Conservation (phyloP, 768 basidiomycete species). For the Amyloporia xantha region DNA sequence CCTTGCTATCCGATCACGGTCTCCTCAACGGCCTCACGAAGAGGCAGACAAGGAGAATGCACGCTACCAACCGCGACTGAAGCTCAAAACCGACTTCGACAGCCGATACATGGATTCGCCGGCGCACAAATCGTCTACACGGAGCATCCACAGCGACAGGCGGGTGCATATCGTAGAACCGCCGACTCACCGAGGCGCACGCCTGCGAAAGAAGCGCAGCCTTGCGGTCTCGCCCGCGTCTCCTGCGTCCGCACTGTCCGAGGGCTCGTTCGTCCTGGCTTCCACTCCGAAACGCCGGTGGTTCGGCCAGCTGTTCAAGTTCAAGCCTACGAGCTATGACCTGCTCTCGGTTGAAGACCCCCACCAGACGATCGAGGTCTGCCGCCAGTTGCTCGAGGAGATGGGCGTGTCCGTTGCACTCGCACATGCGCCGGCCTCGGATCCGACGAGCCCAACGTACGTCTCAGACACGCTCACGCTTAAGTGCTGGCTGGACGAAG, state of each 20-base stretch:
- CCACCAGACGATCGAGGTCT: conserved; percentile 65
- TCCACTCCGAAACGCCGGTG: conserved; percentile 48
- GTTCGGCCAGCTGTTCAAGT: conserved; percentile 86
- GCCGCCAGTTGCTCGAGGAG: conserved; percentile 62
- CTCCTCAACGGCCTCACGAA: conserved; percentile 10
- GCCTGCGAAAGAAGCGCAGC: conserved; percentile 16
- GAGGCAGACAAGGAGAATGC: conserved; percentile 57
- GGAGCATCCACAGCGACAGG: conserved; percentile 23
- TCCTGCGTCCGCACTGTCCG: conserved; percentile 35
- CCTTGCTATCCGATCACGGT: conserved; percentile 32
- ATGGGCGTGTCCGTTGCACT: conserved; percentile 66
- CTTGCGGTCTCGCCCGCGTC: conserved; percentile 34
- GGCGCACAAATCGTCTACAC: conserved; percentile 37
- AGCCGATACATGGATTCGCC: background rate
- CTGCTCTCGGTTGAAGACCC: conserved; percentile 55
- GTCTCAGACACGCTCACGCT: conserved; percentile 46
- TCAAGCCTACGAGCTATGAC: conserved; percentile 57
- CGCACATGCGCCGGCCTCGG: conserved; percentile 31
- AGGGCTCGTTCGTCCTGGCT: conserved; percentile 37
- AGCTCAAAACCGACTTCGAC: conserved; percentile 7
- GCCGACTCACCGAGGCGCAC: conserved; percentile 15
- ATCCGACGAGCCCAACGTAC: conserved; percentile 24
- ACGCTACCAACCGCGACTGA: conserved; percentile 8
- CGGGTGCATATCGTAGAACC: conserved; percentile 55
- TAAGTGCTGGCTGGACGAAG: conserved; percentile 71